A percentile compares a stretch with the other conserved stretches of the same genome.
phyloP scores from a whole-genome alignment of 805 yeast genomes.

The Barnettozyma siamensis region DNA sequence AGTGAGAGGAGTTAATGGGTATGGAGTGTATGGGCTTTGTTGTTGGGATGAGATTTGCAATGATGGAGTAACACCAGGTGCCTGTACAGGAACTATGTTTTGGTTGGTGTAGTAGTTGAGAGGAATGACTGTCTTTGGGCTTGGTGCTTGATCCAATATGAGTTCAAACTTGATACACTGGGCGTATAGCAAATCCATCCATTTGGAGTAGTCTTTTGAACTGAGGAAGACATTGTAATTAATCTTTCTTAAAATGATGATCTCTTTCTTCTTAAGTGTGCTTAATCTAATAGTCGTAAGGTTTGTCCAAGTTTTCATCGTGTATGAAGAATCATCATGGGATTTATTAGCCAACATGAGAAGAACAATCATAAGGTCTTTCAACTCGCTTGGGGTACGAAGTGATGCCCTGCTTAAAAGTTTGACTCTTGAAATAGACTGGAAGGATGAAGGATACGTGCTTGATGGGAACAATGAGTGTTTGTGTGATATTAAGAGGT shows the following conservation, averaged over 20 bases:
- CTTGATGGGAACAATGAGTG: conserved; percentile 2
- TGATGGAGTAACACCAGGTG: too few species aligned
- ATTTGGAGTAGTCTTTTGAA: conserved; percentile 7
- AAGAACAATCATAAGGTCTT: conserved; percentile 26
- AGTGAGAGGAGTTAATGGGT: conserved; percentile 22
- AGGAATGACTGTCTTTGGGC: not conserved
- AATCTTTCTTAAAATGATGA: conserved; percentile 17
- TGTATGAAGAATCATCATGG: conserved; percentile 44
- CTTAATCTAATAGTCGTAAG: conserved; percentile 18
- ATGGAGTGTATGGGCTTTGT: not conserved
- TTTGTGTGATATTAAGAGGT: conserved; percentile 14
- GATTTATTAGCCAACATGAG: conserved; percentile 37
- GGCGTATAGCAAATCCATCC: conserved; percentile 8
- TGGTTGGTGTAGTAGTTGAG: too few species aligned
- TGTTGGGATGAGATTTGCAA: not conserved
- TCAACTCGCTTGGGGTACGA: conserved; percentile 10
- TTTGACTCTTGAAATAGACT: conserved; percentile 11
- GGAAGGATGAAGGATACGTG: conserved; percentile 1
- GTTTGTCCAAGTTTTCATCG: conserved; percentile 44
- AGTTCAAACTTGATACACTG: conserved; percentile 9
- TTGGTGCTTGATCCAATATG: not conserved
- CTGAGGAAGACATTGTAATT: conserved; percentile 21
- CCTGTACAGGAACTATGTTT: too few species aligned
- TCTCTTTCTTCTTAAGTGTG: conserved; percentile 15
- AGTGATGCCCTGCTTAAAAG: conserved; percentile 5